Conservation (phyloP, 2,329 filamentous ascomycete species). For the Xylariaceae sp. region DNA sequence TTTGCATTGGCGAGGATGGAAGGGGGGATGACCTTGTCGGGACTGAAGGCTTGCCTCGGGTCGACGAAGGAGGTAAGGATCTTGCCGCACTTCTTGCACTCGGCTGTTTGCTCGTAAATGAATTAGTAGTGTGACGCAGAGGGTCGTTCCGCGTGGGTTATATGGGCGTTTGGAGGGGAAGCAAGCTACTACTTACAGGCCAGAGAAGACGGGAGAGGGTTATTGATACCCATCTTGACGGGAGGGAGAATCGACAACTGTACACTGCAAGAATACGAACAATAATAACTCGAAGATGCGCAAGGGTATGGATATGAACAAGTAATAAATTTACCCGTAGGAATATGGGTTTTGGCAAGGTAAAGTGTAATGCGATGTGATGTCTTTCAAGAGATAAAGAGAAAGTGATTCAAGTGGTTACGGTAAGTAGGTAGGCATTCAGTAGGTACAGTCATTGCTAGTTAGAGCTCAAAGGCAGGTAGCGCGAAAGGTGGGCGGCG, state of each 20-base stretch:
- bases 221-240: constrained; percentile 56
- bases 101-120: constrained; percentile 52
- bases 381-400: constrained; percentile 6
- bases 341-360: no score
- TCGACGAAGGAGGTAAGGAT: constrained; percentile 94
- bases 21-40: constrained; percentile 95
- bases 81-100: constrained; percentile 96
- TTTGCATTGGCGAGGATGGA: constrained; percentile 86
- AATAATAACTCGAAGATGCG: no score
- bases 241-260: constrained; percentile 1
- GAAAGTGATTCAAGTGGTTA: constrained; percentile 8
- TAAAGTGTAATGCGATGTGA: no score
- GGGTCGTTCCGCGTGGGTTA: constrained; percentile 9
- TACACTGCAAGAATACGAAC: no score
- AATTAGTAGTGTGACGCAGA: constrained; percentile 11
- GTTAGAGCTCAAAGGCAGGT: no score
- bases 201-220: constrained; percentile 61
- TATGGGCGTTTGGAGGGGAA: neutral
- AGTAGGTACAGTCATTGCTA: no score
- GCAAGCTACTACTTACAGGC: constrained; percentile 60
- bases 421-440: constrained; percentile 6
- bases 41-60: constrained; percentile 85
- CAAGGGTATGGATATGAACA: no score
- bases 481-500: no score
- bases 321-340: no score